phyloP scores from a whole-genome alignment of 2,329 filamentous ascomycete genomes.

The Xenoacremonium recifei region DNA sequence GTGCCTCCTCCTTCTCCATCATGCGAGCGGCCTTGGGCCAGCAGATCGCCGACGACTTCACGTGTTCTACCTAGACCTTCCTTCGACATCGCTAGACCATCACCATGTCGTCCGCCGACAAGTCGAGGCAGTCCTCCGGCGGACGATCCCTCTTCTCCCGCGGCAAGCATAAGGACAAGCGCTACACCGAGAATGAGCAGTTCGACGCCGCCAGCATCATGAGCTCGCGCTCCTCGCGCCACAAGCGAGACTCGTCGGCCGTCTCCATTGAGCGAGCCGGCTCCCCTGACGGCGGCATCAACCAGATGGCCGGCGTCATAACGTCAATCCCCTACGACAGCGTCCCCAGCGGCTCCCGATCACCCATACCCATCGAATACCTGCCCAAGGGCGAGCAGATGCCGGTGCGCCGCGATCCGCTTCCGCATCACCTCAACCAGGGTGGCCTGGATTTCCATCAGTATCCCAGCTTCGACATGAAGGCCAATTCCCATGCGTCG shows the following conservation, averaged over 20 bases:
- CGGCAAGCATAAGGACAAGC: constrained; percentile 74
- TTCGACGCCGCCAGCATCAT: constrained; percentile 60
- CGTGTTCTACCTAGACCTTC: constrained; percentile 29
- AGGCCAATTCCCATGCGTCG: constrained; percentile 46
- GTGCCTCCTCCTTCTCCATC: constrained; percentile 25
- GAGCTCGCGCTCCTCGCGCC: constrained; percentile 70
- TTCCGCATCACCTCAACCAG: constrained; percentile 83
- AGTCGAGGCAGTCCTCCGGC: constrained; percentile 75
- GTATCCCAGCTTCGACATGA: constrained; percentile 71
- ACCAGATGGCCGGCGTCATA: constrained; percentile 77
- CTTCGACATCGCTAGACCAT: constrained; percentile 17
- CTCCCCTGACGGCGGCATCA: constrained; percentile 64
- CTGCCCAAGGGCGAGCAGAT: constrained; percentile 65
- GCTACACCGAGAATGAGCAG: constrained; percentile 57
- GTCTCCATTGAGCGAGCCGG: constrained; percentile 68
- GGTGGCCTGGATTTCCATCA: constrained; percentile 79
- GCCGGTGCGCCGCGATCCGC: constrained; percentile 65
- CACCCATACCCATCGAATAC: constrained; percentile 72
- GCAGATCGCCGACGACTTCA: constrained; percentile 32
- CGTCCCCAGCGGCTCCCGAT: constrained; percentile 62
- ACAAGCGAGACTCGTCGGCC: constrained; percentile 70
- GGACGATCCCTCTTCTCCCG: constrained; percentile 84
- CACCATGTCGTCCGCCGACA: constrained; percentile 66
- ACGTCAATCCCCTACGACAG: constrained; percentile 86
- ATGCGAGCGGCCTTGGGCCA: constrained; percentile 41